Evolutionary conservation across 345 rosid genomes (phyloP).

Genomic region (Gossypium australe): DNA sequence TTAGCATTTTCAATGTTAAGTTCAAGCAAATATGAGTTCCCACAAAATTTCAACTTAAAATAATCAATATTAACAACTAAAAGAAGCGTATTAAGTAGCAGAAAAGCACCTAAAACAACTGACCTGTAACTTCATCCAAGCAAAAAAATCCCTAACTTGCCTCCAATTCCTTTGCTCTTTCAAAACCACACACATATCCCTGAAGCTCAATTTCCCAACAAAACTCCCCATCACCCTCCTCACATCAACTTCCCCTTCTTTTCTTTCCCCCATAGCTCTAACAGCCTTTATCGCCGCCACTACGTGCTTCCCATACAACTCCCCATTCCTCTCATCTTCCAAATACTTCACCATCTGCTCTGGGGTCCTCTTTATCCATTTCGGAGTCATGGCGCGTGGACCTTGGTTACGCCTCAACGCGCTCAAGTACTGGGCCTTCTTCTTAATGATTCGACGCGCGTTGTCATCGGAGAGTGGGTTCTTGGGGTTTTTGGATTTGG

Average conservation of each 20-base stretch:
- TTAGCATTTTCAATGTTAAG: not conserved
- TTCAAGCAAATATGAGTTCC: not conserved
- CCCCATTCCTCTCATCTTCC: constrained; percentile 69
- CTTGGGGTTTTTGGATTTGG: constrained; percentile 54
- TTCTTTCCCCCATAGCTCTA: constrained; percentile 43
- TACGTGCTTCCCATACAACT: constrained; percentile 76
- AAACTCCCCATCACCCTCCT: constrained; percentile 71
- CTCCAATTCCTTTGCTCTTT: constrained; percentile 85
- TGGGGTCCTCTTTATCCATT: constrained; percentile 81
- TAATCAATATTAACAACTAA: no score
- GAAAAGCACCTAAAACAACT: not conserved
- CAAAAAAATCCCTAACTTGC: constrained; percentile 72
- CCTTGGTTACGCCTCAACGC: constrained; percentile 71
- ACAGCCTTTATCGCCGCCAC: constrained; percentile 76
- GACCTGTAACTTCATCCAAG: constrained; percentile 96
- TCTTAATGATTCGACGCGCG: constrained; percentile 78
- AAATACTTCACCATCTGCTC: constrained; percentile 86
- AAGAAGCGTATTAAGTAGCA: not conserved
- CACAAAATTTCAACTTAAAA: not conserved
- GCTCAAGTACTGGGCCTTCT: constrained; percentile 66
- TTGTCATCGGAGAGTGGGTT: constrained; percentile 72
- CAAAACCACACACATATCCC: constrained; percentile 89
- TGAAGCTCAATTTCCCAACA: constrained; percentile 67
- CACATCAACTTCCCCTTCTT: constrained; percentile 50
- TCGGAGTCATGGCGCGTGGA: constrained; percentile 61